phyloP scores from a whole-genome alignment of 306 rosid genomes.

The Leucaena leucocephala region DNA sequence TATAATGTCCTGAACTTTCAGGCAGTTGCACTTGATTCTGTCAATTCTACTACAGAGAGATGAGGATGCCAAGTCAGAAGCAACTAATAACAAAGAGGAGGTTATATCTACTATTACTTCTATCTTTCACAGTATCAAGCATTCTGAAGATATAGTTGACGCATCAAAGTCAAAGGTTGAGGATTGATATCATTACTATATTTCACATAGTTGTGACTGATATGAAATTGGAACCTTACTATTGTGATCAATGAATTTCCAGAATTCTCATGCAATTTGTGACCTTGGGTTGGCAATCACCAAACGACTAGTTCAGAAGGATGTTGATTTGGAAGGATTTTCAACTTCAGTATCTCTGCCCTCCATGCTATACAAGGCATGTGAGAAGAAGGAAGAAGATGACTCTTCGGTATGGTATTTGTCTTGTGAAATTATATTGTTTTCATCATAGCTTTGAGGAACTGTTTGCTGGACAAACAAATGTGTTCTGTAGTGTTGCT shows the following conservation, averaged over 20 bases:
- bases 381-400: constrained; percentile 66
- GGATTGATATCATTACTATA: background rate
- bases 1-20: constrained; percentile 42
- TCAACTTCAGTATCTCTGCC: constrained; percentile 63
- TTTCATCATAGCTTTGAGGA: background rate
- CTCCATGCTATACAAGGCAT: constrained; percentile 67
- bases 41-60: constrained; percentile 81
- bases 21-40: constrained; percentile 78
- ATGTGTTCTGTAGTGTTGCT: constrained; percentile 8
- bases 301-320: constrained; percentile 66
- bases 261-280: constrained; percentile 90
- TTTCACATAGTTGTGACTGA: constrained; percentile 24
- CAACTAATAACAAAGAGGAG: constrained; percentile 58
- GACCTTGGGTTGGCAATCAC: constrained; percentile 88
- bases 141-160: constrained; percentile 78
- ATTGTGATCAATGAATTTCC: constrained; percentile 44
- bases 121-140: constrained; percentile 73
- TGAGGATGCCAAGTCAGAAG: constrained; percentile 82
- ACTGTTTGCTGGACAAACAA: background rate
- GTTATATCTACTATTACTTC: constrained; percentile 55
- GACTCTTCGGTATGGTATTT: constrained; percentile 63
- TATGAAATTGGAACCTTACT: constrained; percentile 33
- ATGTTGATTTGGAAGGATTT: constrained; percentile 60
- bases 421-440: background rate
- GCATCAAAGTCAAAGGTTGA: constrained; percentile 82